Evolutionary conservation across 768 basidiomycete species (phyloP), one percentile per base, ranked within the genome.

Genomic region (Pilatotrama ljubarskyi): DNA sequence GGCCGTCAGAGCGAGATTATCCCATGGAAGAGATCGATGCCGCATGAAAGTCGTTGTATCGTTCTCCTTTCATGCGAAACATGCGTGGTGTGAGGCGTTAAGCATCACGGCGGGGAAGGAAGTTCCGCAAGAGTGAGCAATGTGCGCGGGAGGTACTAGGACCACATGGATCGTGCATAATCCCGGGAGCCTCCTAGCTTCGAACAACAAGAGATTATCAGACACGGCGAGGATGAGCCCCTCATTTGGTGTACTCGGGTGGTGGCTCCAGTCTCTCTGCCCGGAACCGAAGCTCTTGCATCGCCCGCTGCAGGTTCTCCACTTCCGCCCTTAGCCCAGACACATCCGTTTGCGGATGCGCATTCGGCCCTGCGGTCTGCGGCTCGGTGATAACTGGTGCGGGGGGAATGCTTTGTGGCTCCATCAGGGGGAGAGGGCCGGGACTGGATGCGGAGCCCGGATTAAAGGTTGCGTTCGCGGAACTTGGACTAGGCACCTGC

Each of bases 301-400:
- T 68, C 13, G 63, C 67, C 14, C 65, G 61, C 22, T 66, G 66
- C 50, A 71, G 50, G 38, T 68, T 64, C 58, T 70, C 70, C 11
- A 73, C 71, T 58, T 73, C 73, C 22, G 68, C 56, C 1, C 71
- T 66, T 17, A 76, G 44, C 5, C 63, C 65, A 11, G 43, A 35
- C 5, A 69, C 66, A 13, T 70, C 69, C 10, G 36, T 42, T 8
- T 63, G 64, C 13, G 69, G 63, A 0, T 66, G 53, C 3, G 61
- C 59, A 10, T 20, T 35, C 32, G 48, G 35, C 3, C 17, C 48
- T 2, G 22, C 36, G 10, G 40, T n/a, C 20, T 32, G 49, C 48
- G 52, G 29, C 5, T n/a, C 36, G 2, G 49, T 22, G 32, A 10
- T 41, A 25, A 36, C 20, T 11, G 49, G 22, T 20, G 42, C 55